Evolutionary conservation across 78 protist genomes (phyloP).

Genomic region (Polysphondylium violaceum): DNA sequence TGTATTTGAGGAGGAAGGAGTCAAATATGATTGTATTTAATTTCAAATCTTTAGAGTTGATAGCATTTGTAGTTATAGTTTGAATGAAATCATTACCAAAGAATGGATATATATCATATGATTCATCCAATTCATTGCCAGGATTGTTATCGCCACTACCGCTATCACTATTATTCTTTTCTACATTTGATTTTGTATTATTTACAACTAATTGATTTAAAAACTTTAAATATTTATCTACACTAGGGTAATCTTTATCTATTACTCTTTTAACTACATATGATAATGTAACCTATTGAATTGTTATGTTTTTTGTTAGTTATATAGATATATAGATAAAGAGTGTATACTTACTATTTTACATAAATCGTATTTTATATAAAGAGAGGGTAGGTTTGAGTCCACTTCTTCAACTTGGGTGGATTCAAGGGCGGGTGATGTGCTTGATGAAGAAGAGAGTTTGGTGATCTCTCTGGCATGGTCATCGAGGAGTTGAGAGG

Average conservation of each 20-base stretch:
- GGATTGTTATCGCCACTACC: background rate
- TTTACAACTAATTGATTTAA: background rate
- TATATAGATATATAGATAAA: too few relatives aligned
- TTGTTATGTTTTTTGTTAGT: too few relatives aligned
- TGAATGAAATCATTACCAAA: conserved; percentile 47
- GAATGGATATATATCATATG: conserved; percentile 5
- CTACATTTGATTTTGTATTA: background rate
- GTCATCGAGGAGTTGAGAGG: conserved; percentile 56
- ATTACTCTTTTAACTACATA: conserved; percentile 15
- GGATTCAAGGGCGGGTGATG: background rate
- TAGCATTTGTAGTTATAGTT: conserved; percentile 21
- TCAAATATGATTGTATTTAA: conserved; percentile 18
- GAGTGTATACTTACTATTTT: background rate
- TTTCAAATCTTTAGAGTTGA: conserved; percentile 28
- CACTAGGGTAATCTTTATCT: background rate
- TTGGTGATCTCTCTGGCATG: background rate
- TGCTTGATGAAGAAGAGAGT: background rate
- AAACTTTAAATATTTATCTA: conserved; percentile 30
- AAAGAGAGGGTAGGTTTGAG: background rate
- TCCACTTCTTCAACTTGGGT: background rate
- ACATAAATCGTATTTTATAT: conserved; percentile 1
- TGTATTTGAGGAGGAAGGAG: conserved; percentile 28
- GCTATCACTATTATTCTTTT: background rate
- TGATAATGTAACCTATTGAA: too few relatives aligned
- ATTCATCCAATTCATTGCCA: background rate